Conservation (phyloP, 768 basidiomycete genomes). For the Leucocoprinus leucothites region DNA sequence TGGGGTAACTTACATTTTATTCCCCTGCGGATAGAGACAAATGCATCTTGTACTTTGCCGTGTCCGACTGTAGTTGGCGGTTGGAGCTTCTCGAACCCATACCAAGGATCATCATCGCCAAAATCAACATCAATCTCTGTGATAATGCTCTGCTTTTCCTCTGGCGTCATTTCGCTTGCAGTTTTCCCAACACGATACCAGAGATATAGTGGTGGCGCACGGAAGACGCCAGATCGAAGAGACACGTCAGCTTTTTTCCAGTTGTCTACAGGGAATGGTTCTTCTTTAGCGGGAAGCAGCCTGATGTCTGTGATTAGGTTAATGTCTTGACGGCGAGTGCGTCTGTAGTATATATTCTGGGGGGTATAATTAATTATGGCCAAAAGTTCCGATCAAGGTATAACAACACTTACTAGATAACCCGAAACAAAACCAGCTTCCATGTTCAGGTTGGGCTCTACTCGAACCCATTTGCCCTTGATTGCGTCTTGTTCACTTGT, state of each 20-base stretch:
- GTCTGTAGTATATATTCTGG: slow-evolving; percentile 75
- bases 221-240: slow-evolving; percentile 58
- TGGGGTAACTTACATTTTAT: slow-evolving; percentile 55
- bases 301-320: slow-evolving; percentile 73
- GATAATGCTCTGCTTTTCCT: slow-evolving; percentile 61
- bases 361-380: slow-evolving; percentile 2
- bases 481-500: slow-evolving; percentile 72
- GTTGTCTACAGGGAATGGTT: slow-evolving; percentile 40
- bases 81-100: slow-evolving; percentile 75
- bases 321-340: slow-evolving; percentile 80
- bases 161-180: slow-evolving; percentile 52
- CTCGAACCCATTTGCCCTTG: slow-evolving; percentile 86
- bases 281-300: slow-evolving; percentile 56
- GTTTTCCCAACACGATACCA: slow-evolving; percentile 81
- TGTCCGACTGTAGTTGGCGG: slow-evolving; percentile 50
- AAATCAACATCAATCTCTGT: slow-evolving; percentile 92
- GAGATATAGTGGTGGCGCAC: slow-evolving; percentile 56
- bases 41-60: slow-evolving; percentile 48
- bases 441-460: slow-evolving; percentile 76
- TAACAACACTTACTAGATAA: slow-evolving; percentile 48
- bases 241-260: slow-evolving; percentile 71
- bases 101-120: slow-evolving; percentile 83
- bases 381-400: neutral
- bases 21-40: slow-evolving; percentile 67
- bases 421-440: slow-evolving; percentile 51